Evolutionary conservation across 345 rosid species (phyloP), one percentile per base, ranked within the genome.

Genomic region (Gynandropsis gynandra): DNA sequence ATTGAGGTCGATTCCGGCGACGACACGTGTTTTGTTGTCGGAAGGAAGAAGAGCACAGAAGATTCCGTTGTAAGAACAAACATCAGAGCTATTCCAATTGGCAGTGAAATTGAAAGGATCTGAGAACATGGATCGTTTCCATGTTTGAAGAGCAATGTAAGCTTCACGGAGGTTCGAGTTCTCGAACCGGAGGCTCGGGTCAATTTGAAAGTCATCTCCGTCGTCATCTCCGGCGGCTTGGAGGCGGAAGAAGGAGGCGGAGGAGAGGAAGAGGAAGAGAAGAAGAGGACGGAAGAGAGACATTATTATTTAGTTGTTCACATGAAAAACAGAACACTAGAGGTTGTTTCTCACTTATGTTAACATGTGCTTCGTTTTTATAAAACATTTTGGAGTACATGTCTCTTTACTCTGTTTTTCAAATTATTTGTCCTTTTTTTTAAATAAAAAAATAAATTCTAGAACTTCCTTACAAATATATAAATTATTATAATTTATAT

Each of bases 101-200:
- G 76, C 42, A 0, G 85, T 83, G 80, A 83, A 80, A 80, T 80
- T 78, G 47, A 72, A 76, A 1, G 92, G 87, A 54, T 83, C 93
- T 1, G 85, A 83, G 58, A 61, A 75, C 0, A 83, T 80, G n/a
- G 93, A 72, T 18, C 45, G 66, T 60, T 83, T 83, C 85, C 81
- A 83, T 31, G 87, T 68, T 57, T 80, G 87, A 12, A 80, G 52
- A 37, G 83, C 87, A 71, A 78, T 78, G 77, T 83, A 80, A 40
- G 93, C 85, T 63, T 70, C 58, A 8, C 81, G 73, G 20, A 83
- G 70, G 16, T 72, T 69, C 1, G 79, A 85, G 63, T 80, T 80
- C 17, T 80, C 82, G 17, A 83, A 83, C 20, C 8, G 17, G 17
- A 80, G 73, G 40, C 32, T 62, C 4, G 80, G 78, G 62, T 75